Evolutionary conservation across 2,329 filamentous ascomycete species (phyloP), one percentile per base, ranked within the genome.

Genomic region (Trichoderma guizhouense): DNA sequence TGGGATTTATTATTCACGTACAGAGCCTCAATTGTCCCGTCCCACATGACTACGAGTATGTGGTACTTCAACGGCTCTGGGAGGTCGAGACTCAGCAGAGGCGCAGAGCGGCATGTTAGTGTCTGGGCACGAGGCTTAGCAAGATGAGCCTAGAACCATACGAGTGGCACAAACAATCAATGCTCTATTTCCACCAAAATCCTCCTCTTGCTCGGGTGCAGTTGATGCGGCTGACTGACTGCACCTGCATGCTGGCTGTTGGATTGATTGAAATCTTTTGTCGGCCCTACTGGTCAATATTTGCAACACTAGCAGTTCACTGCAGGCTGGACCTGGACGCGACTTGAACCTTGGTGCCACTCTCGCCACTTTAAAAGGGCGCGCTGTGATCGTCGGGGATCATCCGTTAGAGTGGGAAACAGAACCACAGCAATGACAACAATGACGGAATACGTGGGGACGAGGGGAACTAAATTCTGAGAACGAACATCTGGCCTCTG

Each of bases 391-490:
- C 66, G 55, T 34, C 57, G 36, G 39, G 43, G 62, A 65, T 65
- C 62, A 65, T 65, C 62, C 26, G 6, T 51, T 51, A 14, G 26
- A 66, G 51, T 8, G 30, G n/a, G 28, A 34, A 34, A 7, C 30
- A 51, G 66, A 47, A 69, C 53, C 26, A 61, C 28, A 47, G 36
- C 66, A 18, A 36, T 36, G 34, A 36, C 34, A 36, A 36, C 34
- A 26, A 69, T 69, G 53, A 69, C 55, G 66, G 28, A 61, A 60
- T 61, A 15, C 36, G 66, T 69, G 66, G 66, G 36, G 55, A 60
- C 28, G 32, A 26, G 14, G 5, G 7, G 15, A 28, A 39, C 34
- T 30, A 57, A 30, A 57, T 18, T 32, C 32, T 21, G 47, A 55
- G n/a, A 12, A 66, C 7, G 3, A 51, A 51, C 43, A 9, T 12